Base-by-base conservation (phyloP, 768 basidiomycete species). In the Rhizopogon vulgaris region DNA sequence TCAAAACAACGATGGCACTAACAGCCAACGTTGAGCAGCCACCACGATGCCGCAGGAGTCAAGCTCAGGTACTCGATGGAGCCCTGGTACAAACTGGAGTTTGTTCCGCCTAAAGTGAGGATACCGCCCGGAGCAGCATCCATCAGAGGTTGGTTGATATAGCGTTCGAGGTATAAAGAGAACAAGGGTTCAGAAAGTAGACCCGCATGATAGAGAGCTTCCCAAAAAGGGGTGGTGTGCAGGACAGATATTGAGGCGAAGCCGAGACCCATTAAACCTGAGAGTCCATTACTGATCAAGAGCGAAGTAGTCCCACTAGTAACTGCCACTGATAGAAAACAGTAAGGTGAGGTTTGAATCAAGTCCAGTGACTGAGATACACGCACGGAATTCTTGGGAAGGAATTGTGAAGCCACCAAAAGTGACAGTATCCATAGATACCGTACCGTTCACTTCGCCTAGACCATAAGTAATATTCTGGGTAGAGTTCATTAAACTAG, bases 201-300 rank as follows among this genome's bases (percentile, higher is more conserved):
- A 45, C 69, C 71, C 24, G 60, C 60, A 24, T 65, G 63, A 4
- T 71, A 58, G 1, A 90, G 63, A 0, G 76, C 63, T 56, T 84
- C 68, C 87, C 88, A 90, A 63, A 90, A 87, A 0, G 89, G 89
- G 0, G 65, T 68, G 0, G 80, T 63, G 1, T 63, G 56, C 12
- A 86, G 84, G 11, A 72, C 69, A 0, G 88, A 77, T 40, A 91
- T 75, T 15, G 74, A 53, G n/a, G 70, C 38, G 59, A 87, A 92
- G 0, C 83, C 89, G 39, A 92, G 78, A 12, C 89, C 89, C 74
- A 92, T 73, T 60, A 92, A 83, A 22, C 89, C 89, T 0, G 85
- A 82, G 0, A 83, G 70, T 1, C 68, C 52, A 6, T 77, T 76
- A 18, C 67, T 64, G 25, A 88, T 68, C 1, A 90, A 66, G 4